phyloP scores from a whole-genome alignment of 1,284 basidiomycete species.

The Spongispora temasekensis region DNA sequence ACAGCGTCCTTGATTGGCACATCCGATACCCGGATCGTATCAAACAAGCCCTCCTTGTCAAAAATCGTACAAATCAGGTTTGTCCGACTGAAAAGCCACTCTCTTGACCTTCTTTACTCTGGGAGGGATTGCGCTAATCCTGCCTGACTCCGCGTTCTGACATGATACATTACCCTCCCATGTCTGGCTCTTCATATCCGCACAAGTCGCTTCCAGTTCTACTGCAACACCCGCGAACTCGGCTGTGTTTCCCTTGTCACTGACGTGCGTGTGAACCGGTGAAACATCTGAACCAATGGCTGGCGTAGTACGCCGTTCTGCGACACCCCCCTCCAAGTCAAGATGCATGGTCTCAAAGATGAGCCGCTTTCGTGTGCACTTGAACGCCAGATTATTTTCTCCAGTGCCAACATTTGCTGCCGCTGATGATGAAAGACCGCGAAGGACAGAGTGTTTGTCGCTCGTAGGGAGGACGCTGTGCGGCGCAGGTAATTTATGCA shows the following conservation, averaged over 20 bases:
- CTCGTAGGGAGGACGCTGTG: slow-evolving; percentile 72
- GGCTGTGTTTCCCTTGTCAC: slow-evolving; percentile 2
- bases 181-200: neutral
- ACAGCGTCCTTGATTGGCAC: slow-evolving; percentile 10
- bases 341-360: slow-evolving; percentile 93
- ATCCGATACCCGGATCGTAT: slow-evolving; percentile 12
- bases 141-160: slow-evolving; percentile 2
- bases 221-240: slow-evolving; percentile 26
- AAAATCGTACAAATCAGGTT: slow-evolving; percentile 65
- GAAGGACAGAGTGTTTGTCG: slow-evolving; percentile 74
- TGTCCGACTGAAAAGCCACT: slow-evolving; percentile 69
- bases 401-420: slow-evolving; percentile 57
- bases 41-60: no score
- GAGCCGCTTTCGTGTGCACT: slow-evolving; percentile 84
- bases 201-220: slow-evolving; percentile 26
- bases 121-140: neutral
- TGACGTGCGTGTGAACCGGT: slow-evolving; percentile 17
- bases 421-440: slow-evolving; percentile 64
- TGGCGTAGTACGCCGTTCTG: slow-evolving; percentile 75
- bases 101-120: slow-evolving; percentile 54
- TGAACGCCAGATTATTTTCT: slow-evolving; percentile 96
- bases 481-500: slow-evolving; percentile 72
- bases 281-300: slow-evolving; percentile 25
- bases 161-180: slow-evolving; percentile 2
- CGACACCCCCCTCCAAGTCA: slow-evolving; percentile 89